phyloP scores from a whole-genome alignment of 2,329 filamentous ascomycete genomes.

The Dothidotthia symphoricarpi region DNA sequence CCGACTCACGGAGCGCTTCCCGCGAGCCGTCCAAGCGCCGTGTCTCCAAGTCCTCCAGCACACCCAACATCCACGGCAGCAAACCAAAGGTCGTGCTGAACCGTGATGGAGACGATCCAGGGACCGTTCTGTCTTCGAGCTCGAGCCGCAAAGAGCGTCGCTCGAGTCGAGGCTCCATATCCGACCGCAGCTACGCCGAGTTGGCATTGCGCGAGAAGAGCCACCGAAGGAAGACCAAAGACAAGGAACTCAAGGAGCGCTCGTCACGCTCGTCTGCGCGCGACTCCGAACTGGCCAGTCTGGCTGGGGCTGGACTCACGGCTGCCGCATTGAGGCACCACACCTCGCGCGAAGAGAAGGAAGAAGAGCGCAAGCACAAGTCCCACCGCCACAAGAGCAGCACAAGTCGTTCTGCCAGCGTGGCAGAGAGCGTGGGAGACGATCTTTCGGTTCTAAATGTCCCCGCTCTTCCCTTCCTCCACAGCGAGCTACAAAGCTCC shows the following conservation, averaged over 20 bases:
- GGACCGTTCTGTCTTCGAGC: constrained; percentile 56
- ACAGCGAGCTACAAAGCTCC: constrained; percentile 76
- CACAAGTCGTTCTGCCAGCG: constrained; percentile 52
- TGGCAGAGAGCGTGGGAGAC: constrained; percentile 54
- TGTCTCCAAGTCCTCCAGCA: constrained; percentile 61
- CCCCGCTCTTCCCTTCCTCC: constrained; percentile 77
- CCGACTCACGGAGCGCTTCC: constrained; percentile 53
- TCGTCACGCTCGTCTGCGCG: constrained; percentile 41
- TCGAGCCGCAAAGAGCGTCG: constrained; percentile 54
- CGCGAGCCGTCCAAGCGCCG: constrained; percentile 50
- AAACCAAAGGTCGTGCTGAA: constrained; percentile 63
- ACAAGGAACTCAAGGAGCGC: constrained; percentile 30
- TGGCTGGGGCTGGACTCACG: constrained; percentile 58
- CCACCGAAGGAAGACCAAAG: constrained; percentile 56
- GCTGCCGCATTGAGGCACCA: constrained; percentile 63
- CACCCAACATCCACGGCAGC: constrained; percentile 54
- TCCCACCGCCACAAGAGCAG: constrained; percentile 52
- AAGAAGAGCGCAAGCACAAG: constrained; percentile 46
- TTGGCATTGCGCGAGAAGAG: constrained; percentile 49
- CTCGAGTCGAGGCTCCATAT: constrained; percentile 53
- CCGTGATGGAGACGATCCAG: constrained; percentile 58
- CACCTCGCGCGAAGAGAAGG: constrained; percentile 57
- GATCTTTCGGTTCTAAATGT: constrained; percentile 53
- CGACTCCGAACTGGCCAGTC: constrained; percentile 56
- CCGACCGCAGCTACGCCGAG: constrained; percentile 45